Evolutionary conservation across 257 asterid genomes (phyloP).

Genomic region (Osmanthus fragrans): DNA sequence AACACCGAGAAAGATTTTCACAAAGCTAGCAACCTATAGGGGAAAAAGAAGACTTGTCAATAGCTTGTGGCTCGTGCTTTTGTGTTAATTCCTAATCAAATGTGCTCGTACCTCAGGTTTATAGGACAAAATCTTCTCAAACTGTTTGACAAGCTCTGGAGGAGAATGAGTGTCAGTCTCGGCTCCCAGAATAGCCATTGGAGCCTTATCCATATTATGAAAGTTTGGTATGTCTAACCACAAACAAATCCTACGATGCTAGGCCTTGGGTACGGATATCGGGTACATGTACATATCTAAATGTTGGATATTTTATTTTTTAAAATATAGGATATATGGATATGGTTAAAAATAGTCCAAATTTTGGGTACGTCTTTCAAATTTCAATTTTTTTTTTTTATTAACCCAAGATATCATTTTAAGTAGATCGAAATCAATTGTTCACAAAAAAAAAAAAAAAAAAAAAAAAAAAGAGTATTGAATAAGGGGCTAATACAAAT

Average conservation of each 20-base stretch:
- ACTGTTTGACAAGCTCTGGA: slow-evolving; percentile 50
- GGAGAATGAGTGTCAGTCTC: slow-evolving; percentile 52
- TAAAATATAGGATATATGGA: too few species aligned
- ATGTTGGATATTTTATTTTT: too few species aligned
- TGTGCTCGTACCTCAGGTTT: slow-evolving; percentile 50
- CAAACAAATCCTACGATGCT: not conserved
- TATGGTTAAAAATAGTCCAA: too few species aligned
- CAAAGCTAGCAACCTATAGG: slow-evolving; percentile 41
- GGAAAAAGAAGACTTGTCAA: not conserved
- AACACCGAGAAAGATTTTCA: slow-evolving; percentile 50
- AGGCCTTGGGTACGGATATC: too few species aligned
- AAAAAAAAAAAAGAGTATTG: too few species aligned
- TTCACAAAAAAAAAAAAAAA: too few species aligned
- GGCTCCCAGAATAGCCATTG: slow-evolving; percentile 62
- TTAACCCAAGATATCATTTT: too few species aligned
- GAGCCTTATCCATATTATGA: slow-evolving; percentile 32
- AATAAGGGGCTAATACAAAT: too few species aligned
- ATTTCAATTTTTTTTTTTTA: too few species aligned
- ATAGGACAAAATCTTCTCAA: slow-evolving; percentile 45
- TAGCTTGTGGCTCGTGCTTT: not conserved
- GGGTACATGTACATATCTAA: too few species aligned
- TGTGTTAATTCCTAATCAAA: not conserved
- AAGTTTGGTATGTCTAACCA: not conserved
- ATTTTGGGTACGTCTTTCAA: too few species aligned
- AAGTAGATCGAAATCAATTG: too few species aligned